A percentile compares a stretch with the other conserved stretches of the same genome.
Conservation (phyloP, 2,329 filamentous ascomycete species). For the Acephala macrosclerotiorum region DNA sequence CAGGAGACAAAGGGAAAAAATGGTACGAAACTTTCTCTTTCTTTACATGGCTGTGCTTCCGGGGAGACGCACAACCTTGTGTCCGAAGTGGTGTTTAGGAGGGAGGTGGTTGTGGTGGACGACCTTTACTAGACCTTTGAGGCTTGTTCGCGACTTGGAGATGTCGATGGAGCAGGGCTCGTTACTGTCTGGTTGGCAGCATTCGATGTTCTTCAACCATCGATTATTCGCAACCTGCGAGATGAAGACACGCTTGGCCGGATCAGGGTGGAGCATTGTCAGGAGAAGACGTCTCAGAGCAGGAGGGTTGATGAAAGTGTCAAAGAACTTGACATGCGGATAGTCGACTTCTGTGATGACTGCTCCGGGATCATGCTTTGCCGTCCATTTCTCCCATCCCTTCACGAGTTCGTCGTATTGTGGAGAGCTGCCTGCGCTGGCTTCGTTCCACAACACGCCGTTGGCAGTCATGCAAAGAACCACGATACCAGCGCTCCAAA, state of each 20-base stretch:
- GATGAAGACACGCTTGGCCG: constrained; percentile 73
- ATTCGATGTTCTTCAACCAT: constrained; percentile 79
- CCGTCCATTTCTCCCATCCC: constrained; percentile 75
- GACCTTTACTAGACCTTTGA: constrained; percentile 53
- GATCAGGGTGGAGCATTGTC: constrained; percentile 84
- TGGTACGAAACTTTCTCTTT: not conserved
- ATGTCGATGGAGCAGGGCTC: constrained; percentile 68
- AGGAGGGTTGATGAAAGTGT: constrained; percentile 69
- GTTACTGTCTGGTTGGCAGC: constrained; percentile 77
- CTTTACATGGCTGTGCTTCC: constrained; percentile 39
- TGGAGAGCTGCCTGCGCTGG: constrained; percentile 58
- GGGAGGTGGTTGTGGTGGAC: constrained; percentile 43
- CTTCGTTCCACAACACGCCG: constrained; percentile 77
- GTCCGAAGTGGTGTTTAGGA: constrained; percentile 32
- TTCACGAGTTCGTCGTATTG: constrained; percentile 68
- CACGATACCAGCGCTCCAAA: constrained; percentile 86
- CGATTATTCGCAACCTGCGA: constrained; percentile 71
- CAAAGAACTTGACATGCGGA: constrained; percentile 70
- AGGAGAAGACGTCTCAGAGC: constrained; percentile 75
- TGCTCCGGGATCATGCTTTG: constrained; percentile 56
- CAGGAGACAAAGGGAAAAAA: constrained; percentile 10
- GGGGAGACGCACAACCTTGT: constrained; percentile 40
- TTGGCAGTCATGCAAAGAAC: constrained; percentile 80
- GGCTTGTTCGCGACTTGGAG: constrained; percentile 48
- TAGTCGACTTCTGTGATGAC: constrained; percentile 65